A percentile compares a stretch with the other conserved stretches of the same genome.
These are phyloP conservation scores for Diaporthe sp. DNA, from an alignment of 2,329 filamentous ascomycete genomes.

Conservation along the genomic window DNA sequence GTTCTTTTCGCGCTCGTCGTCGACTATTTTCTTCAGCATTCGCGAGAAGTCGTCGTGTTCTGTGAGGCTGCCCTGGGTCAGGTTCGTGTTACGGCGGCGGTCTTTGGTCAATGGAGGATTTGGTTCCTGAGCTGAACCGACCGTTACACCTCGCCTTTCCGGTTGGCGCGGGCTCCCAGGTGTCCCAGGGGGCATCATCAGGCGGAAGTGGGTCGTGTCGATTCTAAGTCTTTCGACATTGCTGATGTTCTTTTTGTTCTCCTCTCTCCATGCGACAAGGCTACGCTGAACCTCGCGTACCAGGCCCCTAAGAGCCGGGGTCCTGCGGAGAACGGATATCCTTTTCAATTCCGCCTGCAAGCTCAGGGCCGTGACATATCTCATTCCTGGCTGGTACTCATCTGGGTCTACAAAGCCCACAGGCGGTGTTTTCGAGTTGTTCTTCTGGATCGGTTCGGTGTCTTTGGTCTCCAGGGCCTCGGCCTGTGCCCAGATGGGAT, in stretches of 20 bases:
- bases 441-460: conserved; percentile 5
- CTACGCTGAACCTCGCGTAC: conserved; percentile 25
- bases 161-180: background rate
- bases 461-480: conserved; percentile 16
- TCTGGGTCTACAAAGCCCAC: background rate
- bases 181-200: background rate
- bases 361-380: conserved; percentile 34
- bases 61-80: conserved; percentile 24
- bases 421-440: conserved; percentile 1
- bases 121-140: background rate
- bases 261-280: conserved; percentile 17
- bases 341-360: conserved; percentile 34
- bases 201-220: conserved; percentile 9
- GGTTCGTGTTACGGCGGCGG: conserved; percentile 3
- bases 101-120: background rate
- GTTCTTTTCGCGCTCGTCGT: conserved; percentile 6
- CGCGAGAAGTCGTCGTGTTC: conserved; percentile 21
- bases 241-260: background rate
- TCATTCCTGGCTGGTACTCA: conserved; percentile 25
- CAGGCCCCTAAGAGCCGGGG: conserved; percentile 28
- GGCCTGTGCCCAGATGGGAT: conserved; percentile 27
- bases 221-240: background rate
- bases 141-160: background rate
- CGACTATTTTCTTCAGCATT: conserved; percentile 18
- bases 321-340: conserved; percentile 29